Base-by-base conservation (phyloP, 768 basidiomycete genomes). In the Pleurotus cornucopiae region DNA sequence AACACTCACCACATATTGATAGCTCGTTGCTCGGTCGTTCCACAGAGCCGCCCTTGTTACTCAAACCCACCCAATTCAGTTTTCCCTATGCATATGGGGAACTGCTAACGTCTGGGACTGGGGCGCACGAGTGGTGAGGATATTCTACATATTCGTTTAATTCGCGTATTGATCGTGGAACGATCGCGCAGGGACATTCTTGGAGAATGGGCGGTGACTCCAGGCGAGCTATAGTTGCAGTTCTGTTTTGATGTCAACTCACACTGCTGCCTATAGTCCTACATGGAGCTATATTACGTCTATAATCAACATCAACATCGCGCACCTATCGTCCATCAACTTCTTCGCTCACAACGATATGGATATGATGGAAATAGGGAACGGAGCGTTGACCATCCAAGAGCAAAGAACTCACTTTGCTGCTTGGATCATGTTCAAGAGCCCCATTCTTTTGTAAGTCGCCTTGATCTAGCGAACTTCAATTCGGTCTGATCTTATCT, bases 351-450 rank as follows among this genome's bases (percentile, higher is more conserved):
- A 82, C 60, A 81, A 81, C 54, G 81, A 83, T 57, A 81, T 82
- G 80, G 80, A 82, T 20, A 43, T 43, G 41, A 43, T 43, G 41
- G 41, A 43, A 43, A 43, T 43, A 5, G 41, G 41, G 13, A 62
- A 82, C 81, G 80, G 81, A 3, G 68, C 64, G 34, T 64, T 81
- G 21, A 79, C 79, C 1, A 67, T 77, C 21, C 63, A 76, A 57
- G 81, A 83, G 58, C 69, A 81, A 41, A 72, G 80, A 7, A 80
- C 80, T 11, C 81, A 83, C 66, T 82, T 83, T 57, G 79, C 80
- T 13, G 77, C 73, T 25, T 83, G 81, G 81, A 69, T 68, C 18
- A 78, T 81, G 63, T 64, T 82, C 59, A 82, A 82, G 62, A 81
- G 79, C 56, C 81, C 80, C 3, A 81, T 83, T 49, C 66, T 83